phyloP scores from a whole-genome alignment of 495 filamentous ascomycete species.

The Lindgomyces ingoldianus region DNA sequence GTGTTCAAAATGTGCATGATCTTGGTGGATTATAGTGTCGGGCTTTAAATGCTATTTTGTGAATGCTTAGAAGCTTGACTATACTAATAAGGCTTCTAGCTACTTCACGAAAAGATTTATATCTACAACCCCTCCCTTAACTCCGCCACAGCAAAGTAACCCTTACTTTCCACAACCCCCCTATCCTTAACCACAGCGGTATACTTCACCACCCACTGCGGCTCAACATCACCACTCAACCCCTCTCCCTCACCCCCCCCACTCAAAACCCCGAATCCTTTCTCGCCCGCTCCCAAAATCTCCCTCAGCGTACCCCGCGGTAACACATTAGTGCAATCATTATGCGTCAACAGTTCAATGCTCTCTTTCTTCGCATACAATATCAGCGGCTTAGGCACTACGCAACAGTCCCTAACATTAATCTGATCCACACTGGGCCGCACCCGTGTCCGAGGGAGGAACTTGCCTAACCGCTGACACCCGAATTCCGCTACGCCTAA shows the following conservation, averaged over 20 bases:
- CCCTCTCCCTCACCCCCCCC: conserved; percentile 52
- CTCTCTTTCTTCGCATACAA: conserved; percentile 78
- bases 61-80: too few relatives aligned
- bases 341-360: conserved; percentile 90
- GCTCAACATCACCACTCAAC: conserved; percentile 73
- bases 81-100: too few relatives aligned
- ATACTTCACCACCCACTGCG: conserved; percentile 97
- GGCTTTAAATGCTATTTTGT: too few relatives aligned
- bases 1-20: too few relatives aligned
- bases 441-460: conserved; percentile 65
- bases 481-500: conserved; percentile 92
- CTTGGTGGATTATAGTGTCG: too few relatives aligned
- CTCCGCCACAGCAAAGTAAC: conserved; percentile 87
- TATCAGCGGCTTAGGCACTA: conserved; percentile 86
- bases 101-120: too few relatives aligned
- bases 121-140: conserved; percentile 50
- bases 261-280: conserved; percentile 44
- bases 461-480: conserved; percentile 69
- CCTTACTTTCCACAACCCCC: conserved; percentile 98
- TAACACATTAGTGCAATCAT: conserved; percentile 89
- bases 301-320: conserved; percentile 81
- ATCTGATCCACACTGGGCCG: conserved; percentile 91
- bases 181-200: conserved; percentile 94
- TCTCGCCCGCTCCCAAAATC: conserved; percentile 62
- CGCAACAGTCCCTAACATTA: conserved; percentile 94